Conservation (phyloP, 192 early-diverging fungal species). For the Umbelopsis sp. region DNA sequence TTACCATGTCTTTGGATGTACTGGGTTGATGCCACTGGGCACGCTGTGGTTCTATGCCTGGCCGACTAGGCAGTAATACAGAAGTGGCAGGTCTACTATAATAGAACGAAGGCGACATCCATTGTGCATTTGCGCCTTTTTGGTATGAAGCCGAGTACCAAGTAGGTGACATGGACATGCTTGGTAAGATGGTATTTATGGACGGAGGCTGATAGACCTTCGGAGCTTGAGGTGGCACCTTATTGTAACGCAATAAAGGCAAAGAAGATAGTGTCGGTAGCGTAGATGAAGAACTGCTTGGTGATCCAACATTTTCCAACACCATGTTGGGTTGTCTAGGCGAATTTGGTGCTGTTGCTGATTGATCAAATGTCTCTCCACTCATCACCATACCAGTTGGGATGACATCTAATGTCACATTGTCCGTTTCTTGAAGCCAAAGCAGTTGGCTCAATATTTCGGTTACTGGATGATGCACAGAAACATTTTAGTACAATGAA, state of each 20-base stretch:
- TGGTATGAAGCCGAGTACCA: slow-evolving; percentile 38
- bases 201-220: slow-evolving; percentile 29
- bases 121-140: slow-evolving; percentile 25
- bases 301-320: background rate
- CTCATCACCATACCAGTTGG: background rate
- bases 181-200: slow-evolving; percentile 26
- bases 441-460: background rate
- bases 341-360: slow-evolving; percentile 15
- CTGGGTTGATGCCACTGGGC: background rate
- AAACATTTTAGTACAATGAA: background rate
- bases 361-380: background rate
- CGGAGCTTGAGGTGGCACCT: slow-evolving; percentile 3
- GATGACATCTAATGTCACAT: background rate
- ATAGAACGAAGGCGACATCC: slow-evolving; percentile 42
- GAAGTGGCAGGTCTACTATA: slow-evolving; percentile 33
- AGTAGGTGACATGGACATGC: slow-evolving; percentile 38
- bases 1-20: slow-evolving; percentile 27
- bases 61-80: slow-evolving; percentile 22
- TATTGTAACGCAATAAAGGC: slow-evolving; percentile 2
- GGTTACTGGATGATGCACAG: background rate
- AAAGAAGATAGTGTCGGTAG: background rate
- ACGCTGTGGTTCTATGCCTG: background rate
- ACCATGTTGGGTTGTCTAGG: background rate
- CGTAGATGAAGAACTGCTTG: background rate
- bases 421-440: background rate